Evolutionary conservation across 371 early-diverging fungal species (phyloP).

Genomic region (Mucor velutinosus): DNA sequence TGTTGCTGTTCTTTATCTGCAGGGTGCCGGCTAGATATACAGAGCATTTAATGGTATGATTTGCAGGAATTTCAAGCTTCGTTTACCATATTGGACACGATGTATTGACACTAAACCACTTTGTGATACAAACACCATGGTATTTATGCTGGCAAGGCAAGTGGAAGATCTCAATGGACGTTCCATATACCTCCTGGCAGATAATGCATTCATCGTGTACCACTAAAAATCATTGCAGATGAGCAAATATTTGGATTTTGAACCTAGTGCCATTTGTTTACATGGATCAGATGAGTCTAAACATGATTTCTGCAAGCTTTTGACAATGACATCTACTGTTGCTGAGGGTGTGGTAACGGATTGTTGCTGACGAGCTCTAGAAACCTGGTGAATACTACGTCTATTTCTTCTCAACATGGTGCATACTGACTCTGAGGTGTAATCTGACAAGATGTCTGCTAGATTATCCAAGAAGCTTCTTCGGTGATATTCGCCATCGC

Average conservation of each 20-base stretch:
- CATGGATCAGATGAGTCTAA: constrained; percentile 9
- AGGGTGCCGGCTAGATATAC: not conserved
- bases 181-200: constrained; percentile 16
- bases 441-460: constrained; percentile 10
- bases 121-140: constrained; percentile 14
- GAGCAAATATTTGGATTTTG: not conserved
- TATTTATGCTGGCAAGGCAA: constrained; percentile 17
- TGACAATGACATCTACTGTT: not conserved
- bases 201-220: constrained; percentile 18
- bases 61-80: not conserved
- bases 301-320: not conserved
- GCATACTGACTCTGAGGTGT: constrained; percentile 6
- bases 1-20: not conserved
- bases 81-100: constrained; percentile 24
- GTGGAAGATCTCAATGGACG: not conserved
- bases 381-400: not conserved
- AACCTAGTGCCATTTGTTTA: not conserved
- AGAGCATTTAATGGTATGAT: not conserved
- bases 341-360: not conserved
- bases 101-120: constrained; percentile 12
- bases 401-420: not conserved
- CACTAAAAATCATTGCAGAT: not conserved
- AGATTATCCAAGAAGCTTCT: constrained; percentile 15
- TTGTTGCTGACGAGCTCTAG: not conserved
- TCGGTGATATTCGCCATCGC: constrained; percentile 1